Conservation (phyloP, 441 rosid species). For the Jatropha multifida region DNA sequence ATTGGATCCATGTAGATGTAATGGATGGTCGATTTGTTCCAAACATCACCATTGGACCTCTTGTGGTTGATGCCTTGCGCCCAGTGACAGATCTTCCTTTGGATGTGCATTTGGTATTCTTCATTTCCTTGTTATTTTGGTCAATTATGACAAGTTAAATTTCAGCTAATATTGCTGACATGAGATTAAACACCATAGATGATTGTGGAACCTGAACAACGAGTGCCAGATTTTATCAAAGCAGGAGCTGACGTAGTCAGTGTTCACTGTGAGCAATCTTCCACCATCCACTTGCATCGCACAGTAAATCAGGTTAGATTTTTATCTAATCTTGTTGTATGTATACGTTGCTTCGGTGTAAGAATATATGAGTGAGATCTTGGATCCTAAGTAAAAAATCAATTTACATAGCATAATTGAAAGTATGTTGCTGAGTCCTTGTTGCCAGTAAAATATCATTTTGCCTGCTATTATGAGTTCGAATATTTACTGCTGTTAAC, state of each 20-base stretch:
- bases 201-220: conserved; percentile 93
- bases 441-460: not conserved
- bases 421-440: not conserved
- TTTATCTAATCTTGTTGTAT: conserved; percentile 1
- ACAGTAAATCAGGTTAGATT: conserved; percentile 55
- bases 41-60: conserved; percentile 97
- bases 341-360: conserved; percentile 5
- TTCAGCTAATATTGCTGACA: conserved; percentile 15
- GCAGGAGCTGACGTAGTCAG: conserved; percentile 98
- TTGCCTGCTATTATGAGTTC: not conserved
- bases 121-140: conserved; percentile 16
- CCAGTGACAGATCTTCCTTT: conserved; percentile 95
- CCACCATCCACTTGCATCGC: conserved; percentile 94
- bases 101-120: conserved; percentile 92
- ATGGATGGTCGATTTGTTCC: conserved; percentile 99
- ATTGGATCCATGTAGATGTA: conserved; percentile 98
- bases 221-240: conserved; percentile 89
- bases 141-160: not conserved
- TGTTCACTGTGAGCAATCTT: conserved; percentile 88
- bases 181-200: conserved; percentile 50
- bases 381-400: conserved; percentile 1
- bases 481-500: not conserved
- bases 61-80: conserved; percentile 93
- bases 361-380: not conserved
- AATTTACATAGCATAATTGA: not conserved